phyloP scores from a whole-genome alignment of 2,329 filamentous ascomycete species.

The Aureobasidium subglaciale region DNA sequence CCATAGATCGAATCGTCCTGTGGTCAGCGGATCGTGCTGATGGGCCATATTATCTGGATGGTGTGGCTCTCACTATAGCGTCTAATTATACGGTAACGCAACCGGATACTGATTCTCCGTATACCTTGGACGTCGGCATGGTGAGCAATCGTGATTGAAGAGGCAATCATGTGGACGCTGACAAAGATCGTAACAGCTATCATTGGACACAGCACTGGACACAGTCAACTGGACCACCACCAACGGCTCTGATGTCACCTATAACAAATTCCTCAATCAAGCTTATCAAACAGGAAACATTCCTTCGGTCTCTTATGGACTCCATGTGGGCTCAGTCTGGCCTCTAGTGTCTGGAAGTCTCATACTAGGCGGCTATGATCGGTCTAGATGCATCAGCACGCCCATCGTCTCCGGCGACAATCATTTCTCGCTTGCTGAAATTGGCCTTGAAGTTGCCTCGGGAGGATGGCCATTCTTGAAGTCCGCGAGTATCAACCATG shows the following conservation, averaged over 20 bases:
- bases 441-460: background rate
- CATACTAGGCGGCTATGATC: background rate
- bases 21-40: background rate
- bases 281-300: background rate
- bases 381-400: background rate
- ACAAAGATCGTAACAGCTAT: background rate
- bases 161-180: background rate
- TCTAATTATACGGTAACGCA: background rate
- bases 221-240: background rate
- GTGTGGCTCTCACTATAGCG: background rate
- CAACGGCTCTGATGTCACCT: background rate
- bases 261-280: background rate
- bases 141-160: background rate
- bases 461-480: background rate
- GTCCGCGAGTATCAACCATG: background rate
- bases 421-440: background rate
- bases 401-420: background rate
- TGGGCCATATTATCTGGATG: background rate
- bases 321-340: background rate
- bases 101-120: background rate
- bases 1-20: background rate
- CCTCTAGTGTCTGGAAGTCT: background rate
- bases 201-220: background rate
- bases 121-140: conserved; percentile 4
- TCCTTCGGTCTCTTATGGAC: conserved; percentile 2